A percentile compares a stretch with the other conserved stretches of the same genome.
Conservation (phyloP, 768 basidiomycete species). For the Termitomyces sp. region DNA sequence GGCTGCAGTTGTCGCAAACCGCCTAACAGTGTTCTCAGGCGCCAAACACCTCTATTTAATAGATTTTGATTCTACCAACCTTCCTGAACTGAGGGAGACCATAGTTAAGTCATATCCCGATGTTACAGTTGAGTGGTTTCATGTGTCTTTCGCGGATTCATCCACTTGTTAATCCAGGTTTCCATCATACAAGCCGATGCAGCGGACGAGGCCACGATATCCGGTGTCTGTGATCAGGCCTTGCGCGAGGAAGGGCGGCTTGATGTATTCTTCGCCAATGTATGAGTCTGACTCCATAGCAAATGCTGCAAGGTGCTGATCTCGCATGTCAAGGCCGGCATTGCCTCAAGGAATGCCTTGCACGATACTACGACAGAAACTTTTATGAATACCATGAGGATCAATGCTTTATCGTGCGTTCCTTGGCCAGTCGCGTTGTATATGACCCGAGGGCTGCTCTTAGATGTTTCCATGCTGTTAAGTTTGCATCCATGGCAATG, state of each 20-base stretch:
- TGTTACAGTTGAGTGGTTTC: constrained; percentile 54
- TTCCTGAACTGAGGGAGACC: constrained; percentile 65
- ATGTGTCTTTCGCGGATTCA: neutral
- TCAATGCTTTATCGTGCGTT: constrained; percentile 61
- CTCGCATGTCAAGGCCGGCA: constrained; percentile 51
- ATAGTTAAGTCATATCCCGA: constrained; percentile 66
- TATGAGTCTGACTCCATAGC: constrained; percentile 24
- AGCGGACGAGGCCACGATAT: constrained; percentile 67
- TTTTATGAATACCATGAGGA: constrained; percentile 72
- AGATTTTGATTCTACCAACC: constrained; percentile 58
- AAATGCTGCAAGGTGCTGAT: neutral
- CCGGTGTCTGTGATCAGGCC: constrained; percentile 62
- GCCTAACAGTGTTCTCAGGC: constrained; percentile 33
- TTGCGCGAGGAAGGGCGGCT: constrained; percentile 78
- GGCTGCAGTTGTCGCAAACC: neutral
- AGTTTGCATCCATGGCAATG: constrained; percentile 84
- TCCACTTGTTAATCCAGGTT: constrained; percentile 42
- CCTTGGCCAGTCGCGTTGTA: neutral
- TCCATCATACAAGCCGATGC: constrained; percentile 78
- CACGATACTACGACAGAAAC: constrained; percentile 51
- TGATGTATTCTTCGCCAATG: constrained; percentile 96
- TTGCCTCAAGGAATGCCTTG: constrained; percentile 39
- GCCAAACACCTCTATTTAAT: constrained; percentile 74
- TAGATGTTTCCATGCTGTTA: constrained; percentile 87
- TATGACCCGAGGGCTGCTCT: neutral